Base-by-base conservation (phyloP, 129 eudicot species). In the Centrapalus pauciflorus region DNA sequence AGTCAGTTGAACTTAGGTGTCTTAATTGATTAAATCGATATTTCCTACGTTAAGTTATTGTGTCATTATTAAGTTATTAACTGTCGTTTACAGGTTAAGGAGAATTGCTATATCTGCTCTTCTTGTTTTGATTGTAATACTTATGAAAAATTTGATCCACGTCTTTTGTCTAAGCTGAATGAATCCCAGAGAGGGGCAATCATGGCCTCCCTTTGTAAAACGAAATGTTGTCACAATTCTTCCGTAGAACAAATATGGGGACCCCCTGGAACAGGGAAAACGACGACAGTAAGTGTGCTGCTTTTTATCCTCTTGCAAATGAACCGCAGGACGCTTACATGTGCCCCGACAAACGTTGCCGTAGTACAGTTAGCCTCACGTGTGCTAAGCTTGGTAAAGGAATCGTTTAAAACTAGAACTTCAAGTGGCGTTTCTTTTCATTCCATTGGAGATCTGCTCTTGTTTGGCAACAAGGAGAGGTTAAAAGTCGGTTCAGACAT, bases 181-280 rank as follows among this genome's bases (percentile, higher is more conserved):
- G 73, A 70, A 54, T 77, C 82, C 12, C 82, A 77, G 29, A 21
- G 2, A 2, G 46, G 28, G 12, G 80, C 84, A 63, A 64, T 74
- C 14, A n/a, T 40, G 4, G 32, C 67, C 23, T 56, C 80, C 13
- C 61, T 79, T 43, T 4, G 9, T 38, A 48, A 60, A 54, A 40
- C 73, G 3, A 19, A 56, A 28, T 76, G 85, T 38, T 1, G 34
- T 27, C 81, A 80, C 75, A 59, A 4, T 20, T 50, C 85, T 9
- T 55, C 57, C 4, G 85, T 76, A 7, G 74, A 76, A 32, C 78
- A 70, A 24, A 70, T 80, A 14, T 80, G 85, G 81, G 85, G 85
- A 3, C 85, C 85, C 8, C 85, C 85, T 6, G 85, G 85, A 19
- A 80, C 85, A 0, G 80, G 84, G n/a, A 79, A 79, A 14, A 79